Evolutionary conservation across 2,329 filamentous ascomycete genomes (phyloP).

Genomic region (Uncinocarpus reesii): DNA sequence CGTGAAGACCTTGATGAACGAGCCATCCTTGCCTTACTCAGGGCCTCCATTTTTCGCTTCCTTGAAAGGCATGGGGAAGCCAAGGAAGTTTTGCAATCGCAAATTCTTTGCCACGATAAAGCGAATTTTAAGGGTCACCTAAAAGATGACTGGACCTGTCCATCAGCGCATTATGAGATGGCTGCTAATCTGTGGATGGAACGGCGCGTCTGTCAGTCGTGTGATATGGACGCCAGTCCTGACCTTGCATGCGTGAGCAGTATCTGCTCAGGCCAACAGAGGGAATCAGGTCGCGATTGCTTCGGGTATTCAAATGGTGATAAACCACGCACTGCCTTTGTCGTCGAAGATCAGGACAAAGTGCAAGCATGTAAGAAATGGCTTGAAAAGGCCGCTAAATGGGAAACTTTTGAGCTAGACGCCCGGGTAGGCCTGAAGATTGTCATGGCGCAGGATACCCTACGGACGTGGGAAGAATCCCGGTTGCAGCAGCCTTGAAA

Average conservation of each 20-base stretch:
- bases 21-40: constrained; percentile 56
- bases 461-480: constrained; percentile 35
- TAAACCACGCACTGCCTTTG: too few relatives aligned
- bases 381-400: constrained; percentile 47
- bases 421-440: constrained; percentile 44
- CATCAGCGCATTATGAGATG: constrained; percentile 77
- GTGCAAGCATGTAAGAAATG: constrained; percentile 46
- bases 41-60: constrained; percentile 55
- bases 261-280: too few relatives aligned
- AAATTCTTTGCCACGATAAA: constrained; percentile 52
- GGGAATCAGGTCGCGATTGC: too few relatives aligned
- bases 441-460: constrained; percentile 37
- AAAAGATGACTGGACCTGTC: constrained; percentile 53
- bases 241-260: too few relatives aligned
- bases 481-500: too few relatives aligned
- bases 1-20: constrained; percentile 49
- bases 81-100: constrained; percentile 49
- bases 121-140: constrained; percentile 42
- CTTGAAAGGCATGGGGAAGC: constrained; percentile 56
- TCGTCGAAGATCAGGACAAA: constrained; percentile 28
- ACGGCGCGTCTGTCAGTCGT: constrained; percentile 29
- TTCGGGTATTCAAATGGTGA: too few relatives aligned
- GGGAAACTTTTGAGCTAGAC: constrained; percentile 55
- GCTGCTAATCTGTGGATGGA: constrained; percentile 72
- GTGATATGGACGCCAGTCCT: not conserved